phyloP scores from a whole-genome alignment of 352 stramenopile genomes.

The Peronospora belbahrii region DNA sequence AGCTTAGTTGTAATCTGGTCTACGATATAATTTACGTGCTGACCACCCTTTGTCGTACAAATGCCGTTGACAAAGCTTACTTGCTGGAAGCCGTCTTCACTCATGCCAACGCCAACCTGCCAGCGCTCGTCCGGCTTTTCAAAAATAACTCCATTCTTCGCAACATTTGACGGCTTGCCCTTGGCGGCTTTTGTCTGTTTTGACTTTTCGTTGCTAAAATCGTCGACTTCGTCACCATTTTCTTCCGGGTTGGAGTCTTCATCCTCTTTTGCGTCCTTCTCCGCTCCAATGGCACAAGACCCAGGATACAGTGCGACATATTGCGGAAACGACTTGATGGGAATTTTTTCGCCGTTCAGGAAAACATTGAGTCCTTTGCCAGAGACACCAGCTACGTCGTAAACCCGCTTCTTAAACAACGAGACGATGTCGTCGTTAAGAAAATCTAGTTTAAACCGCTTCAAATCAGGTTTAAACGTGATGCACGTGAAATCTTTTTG shows the following conservation, averaged over 20 bases:
- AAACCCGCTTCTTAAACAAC: slow-evolving; percentile 95
- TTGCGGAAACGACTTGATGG: slow-evolving; percentile 89
- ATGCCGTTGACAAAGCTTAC: slow-evolving; percentile 98
- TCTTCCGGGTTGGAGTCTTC: slow-evolving; percentile 25
- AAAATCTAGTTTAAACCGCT: slow-evolving; percentile 87
- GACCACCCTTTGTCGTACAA: slow-evolving; percentile 92
- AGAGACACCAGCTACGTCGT: slow-evolving; percentile 94
- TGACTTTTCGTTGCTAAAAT: slow-evolving; percentile 21
- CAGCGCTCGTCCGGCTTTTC: slow-evolving; percentile 91
- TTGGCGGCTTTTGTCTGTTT: slow-evolving; percentile 27
- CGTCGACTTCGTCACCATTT: slow-evolving; percentile 25
- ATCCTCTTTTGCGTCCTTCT: slow-evolving; percentile 24
- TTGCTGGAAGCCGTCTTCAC: slow-evolving; percentile 91
- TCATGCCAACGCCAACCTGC: slow-evolving; percentile 90
- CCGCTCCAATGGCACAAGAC: slow-evolving; percentile 23
- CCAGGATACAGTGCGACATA: slow-evolving; percentile 90
- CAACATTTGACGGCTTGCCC: slow-evolving; percentile 26
- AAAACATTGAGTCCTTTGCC: slow-evolving; percentile 89
- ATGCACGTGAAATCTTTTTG: slow-evolving; percentile 93
- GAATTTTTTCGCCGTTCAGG: slow-evolving; percentile 91
- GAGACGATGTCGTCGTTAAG: slow-evolving; percentile 92
- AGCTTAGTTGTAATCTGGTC: slow-evolving; percentile 88
- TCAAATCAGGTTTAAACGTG: slow-evolving; percentile 94
- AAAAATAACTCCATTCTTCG: slow-evolving; percentile 75
- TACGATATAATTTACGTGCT: slow-evolving; percentile 92